These are phyloP conservation scores for Nepenthes gracilis DNA, from an alignment of 148 eudicot genomes.

Conservation along the genomic window DNA sequence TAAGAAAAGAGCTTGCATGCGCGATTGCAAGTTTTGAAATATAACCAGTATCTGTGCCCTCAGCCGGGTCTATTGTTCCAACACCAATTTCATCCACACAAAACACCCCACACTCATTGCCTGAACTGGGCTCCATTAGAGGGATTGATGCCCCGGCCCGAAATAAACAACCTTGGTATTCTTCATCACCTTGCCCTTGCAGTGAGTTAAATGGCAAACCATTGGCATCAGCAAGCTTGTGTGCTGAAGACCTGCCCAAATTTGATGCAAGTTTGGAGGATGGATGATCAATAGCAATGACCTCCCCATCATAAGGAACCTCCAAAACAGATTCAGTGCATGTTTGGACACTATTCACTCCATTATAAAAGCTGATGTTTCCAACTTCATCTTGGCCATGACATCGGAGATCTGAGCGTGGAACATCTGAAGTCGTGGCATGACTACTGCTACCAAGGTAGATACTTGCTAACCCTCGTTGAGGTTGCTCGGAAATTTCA, in stretches of 20 bases:
- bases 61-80: conserved; percentile 8
- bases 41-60: conserved; percentile 14
- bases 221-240: too few species aligned
- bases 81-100: conserved; percentile 15
- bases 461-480: not conserved
- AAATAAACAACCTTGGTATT: conserved; percentile 15
- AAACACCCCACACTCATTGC: not conserved
- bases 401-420: not conserved
- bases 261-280: not conserved
- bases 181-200: conserved; percentile 7
- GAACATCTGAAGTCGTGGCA: not conserved
- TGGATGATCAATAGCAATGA: not conserved
- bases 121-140: conserved; percentile 3
- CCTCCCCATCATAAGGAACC: not conserved
- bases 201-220: not conserved
- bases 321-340: not conserved
- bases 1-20: conserved; percentile 24
- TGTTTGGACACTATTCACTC: not conserved
- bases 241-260: not conserved
- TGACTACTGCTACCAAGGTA: not conserved
- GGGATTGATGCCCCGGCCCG: conserved; percentile 12
- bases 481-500: conserved; percentile 1
- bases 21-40: conserved; percentile 15
- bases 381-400: not conserved
- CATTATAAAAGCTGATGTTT: not conserved